These are phyloP conservation scores for Ophiostoma australiae DNA, from an alignment of 2,329 filamentous ascomycete genomes.

Conservation along the genomic window DNA sequence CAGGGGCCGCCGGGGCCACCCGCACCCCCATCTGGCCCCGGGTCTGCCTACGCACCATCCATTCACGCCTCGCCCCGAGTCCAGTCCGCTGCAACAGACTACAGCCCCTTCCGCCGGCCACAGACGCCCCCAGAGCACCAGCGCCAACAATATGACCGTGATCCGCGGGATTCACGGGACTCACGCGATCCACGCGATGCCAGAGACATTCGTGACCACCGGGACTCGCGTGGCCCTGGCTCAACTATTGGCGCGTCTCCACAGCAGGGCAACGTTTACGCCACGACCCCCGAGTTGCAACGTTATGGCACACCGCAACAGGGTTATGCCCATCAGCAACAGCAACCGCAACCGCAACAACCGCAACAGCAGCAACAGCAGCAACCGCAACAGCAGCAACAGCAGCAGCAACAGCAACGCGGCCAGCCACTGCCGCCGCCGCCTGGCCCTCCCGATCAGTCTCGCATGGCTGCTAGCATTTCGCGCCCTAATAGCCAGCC, in stretches of 20 bases:
- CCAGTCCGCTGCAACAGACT: constrained; percentile 53
- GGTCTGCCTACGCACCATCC: constrained; percentile 44
- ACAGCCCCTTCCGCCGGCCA: constrained; percentile 59
- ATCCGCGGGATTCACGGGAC: constrained; percentile 22
- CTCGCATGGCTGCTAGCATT: constrained; percentile 36
- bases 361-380: constrained; percentile 39
- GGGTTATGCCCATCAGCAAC: constrained; percentile 43
- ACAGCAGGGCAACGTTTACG: constrained; percentile 40
- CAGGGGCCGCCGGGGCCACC: constrained; percentile 23
- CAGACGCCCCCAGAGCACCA: constrained; percentile 65
- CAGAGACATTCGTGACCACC: constrained; percentile 40
- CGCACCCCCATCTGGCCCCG: constrained; percentile 35
- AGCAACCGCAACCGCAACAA: constrained; percentile 24
- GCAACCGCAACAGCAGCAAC: constrained; percentile 28
- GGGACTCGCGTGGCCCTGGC: constrained; percentile 42
- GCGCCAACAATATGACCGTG: constrained; percentile 47
- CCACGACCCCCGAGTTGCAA: constrained; percentile 51
- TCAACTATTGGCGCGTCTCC: constrained; percentile 38
- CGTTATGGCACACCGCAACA: constrained; percentile 56
- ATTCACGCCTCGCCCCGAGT: constrained; percentile 54
- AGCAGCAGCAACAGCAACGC: constrained; percentile 38
- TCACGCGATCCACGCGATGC: constrained; percentile 18
- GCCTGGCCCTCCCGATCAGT: constrained; percentile 44
- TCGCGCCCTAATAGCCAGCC: constrained; percentile 46
- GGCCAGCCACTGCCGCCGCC: constrained; percentile 45